phyloP scores from a whole-genome alignment of 1,284 basidiomycete genomes.

The Irpex sp. region DNA sequence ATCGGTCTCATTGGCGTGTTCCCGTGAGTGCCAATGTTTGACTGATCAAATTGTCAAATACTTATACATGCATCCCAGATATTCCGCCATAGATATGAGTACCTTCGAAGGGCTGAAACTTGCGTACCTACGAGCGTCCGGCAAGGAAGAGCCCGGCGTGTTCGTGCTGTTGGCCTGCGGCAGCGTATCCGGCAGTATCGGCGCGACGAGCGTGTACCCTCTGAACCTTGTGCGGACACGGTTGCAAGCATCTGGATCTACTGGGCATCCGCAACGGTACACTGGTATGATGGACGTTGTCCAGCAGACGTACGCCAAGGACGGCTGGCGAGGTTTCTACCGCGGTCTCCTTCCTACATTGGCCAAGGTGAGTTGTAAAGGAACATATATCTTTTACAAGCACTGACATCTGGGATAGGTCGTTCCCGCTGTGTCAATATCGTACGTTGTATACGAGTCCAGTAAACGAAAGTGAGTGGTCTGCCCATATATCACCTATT shows the following conservation, averaged over 20 bases:
- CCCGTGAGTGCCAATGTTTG: constrained; percentile 52
- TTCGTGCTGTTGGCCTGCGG: constrained; percentile 84
- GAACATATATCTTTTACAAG: background rate
- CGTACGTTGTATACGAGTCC: constrained; percentile 88
- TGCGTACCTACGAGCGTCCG: constrained; percentile 77
- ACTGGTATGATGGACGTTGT: constrained; percentile 87
- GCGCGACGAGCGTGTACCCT: constrained; percentile 91
- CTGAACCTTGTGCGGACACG: constrained; percentile 93
- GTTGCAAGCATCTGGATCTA: constrained; percentile 92
- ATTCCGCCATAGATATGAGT: constrained; percentile 93
- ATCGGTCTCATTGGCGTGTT: constrained; percentile 89
- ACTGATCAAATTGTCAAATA: constrained; percentile 10
- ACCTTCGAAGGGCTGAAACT: constrained; percentile 91
- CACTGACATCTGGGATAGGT: constrained; percentile 48
- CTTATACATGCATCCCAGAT: constrained; percentile 35
- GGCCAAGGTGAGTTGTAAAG: constrained; percentile 62
- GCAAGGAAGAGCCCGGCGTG: constrained; percentile 80
- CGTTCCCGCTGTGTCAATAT: constrained; percentile 91
- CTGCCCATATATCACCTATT: background rate
- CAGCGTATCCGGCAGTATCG: constrained; percentile 86
- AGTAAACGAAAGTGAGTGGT: constrained; percentile 68
- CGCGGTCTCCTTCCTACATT: constrained; percentile 88
- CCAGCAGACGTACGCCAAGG: constrained; percentile 75
- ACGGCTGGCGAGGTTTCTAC: constrained; percentile 93
- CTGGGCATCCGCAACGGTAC: constrained; percentile 89